These are phyloP conservation scores for Pseudogymnoascus sp. DNA, from an alignment of 2,329 filamentous ascomycete genomes.

Conservation along the genomic window DNA sequence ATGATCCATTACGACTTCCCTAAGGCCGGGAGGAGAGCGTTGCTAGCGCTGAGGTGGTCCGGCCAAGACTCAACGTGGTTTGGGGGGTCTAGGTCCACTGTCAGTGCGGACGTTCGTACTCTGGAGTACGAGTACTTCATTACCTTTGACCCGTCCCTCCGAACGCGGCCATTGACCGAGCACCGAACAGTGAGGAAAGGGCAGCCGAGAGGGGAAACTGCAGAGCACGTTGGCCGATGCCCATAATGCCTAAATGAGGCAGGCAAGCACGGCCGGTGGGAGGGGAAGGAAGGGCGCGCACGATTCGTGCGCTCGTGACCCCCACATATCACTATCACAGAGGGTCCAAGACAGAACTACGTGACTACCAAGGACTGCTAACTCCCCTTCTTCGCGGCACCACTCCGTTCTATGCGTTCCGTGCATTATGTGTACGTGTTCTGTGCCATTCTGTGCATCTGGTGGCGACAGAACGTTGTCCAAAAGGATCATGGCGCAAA, in stretches of 20 bases:
- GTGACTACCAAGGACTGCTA: neutral
- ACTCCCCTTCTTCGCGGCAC: neutral
- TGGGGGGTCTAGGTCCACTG: neutral
- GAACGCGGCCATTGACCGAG: neutral
- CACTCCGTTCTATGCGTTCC: neutral
- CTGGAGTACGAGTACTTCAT: neutral
- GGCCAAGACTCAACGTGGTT: slow-evolving; percentile 3
- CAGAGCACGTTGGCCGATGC: neutral
- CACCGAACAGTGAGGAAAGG: neutral
- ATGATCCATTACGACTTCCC: neutral
- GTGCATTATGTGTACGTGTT: neutral
- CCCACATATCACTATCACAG: neutral
- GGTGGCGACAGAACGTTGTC: neutral
- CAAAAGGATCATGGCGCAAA: neutral
- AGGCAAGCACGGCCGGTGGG: neutral
- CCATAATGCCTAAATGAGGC: slow-evolving; percentile 4
- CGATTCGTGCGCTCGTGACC: neutral
- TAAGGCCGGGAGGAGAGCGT: neutral
- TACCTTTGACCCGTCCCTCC: neutral
- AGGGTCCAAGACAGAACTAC: neutral
- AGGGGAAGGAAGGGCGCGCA: neutral
- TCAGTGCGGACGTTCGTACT: neutral
- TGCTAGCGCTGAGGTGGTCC: neutral
- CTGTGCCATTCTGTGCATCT: neutral
- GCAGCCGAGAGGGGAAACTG: neutral